Evolutionary conservation across 495 filamentous ascomycete species (phyloP).

Genomic region (Aspergillus funiculosus): DNA sequence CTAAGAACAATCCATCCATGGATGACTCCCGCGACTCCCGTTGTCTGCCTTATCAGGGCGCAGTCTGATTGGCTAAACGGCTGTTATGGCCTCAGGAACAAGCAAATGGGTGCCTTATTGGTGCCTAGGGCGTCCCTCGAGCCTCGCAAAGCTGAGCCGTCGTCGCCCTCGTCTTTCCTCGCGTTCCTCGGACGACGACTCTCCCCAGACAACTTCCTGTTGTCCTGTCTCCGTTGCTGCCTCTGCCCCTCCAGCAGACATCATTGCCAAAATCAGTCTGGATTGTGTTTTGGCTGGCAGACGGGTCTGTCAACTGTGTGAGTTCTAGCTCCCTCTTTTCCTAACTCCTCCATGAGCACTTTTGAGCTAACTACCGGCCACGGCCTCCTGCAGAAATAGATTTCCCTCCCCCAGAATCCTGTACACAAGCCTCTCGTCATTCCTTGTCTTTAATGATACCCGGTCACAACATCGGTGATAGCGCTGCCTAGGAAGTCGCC

Average conservation of each 20-base stretch:
- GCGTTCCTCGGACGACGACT: constrained; percentile 39
- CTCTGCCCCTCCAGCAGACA: constrained; percentile 13
- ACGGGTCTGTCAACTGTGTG: constrained; percentile 23
- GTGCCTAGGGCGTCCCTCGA: constrained; percentile 25
- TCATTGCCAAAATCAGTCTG: constrained; percentile 11
- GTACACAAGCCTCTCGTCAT: constrained; percentile 7
- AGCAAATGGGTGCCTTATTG: constrained; percentile 12
- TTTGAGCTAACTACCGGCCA: constrained; percentile 6
- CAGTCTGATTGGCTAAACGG: constrained; percentile 2
- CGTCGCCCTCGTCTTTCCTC: constrained; percentile 17
- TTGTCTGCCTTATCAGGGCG: neutral
- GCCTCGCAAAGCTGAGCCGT: constrained; percentile 13
- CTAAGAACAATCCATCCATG: constrained; percentile 10
- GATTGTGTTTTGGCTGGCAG: constrained; percentile 20
- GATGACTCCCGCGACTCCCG: constrained; percentile 10
- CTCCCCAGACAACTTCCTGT: constrained; percentile 17
- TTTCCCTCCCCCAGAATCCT: neutral
- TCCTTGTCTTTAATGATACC: constrained; percentile 16
- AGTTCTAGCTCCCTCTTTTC: constrained; percentile 11
- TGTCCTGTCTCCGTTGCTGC: constrained; percentile 18
- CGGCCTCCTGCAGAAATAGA: constrained; percentile 9
- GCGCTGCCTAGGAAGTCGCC: too few species aligned
- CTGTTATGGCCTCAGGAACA: constrained; percentile 11
- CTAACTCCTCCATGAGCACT: neutral
- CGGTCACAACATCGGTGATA: neutral